Base-by-base conservation (phyloP, 306 rosid genomes). In the Glycine latifolia region DNA sequence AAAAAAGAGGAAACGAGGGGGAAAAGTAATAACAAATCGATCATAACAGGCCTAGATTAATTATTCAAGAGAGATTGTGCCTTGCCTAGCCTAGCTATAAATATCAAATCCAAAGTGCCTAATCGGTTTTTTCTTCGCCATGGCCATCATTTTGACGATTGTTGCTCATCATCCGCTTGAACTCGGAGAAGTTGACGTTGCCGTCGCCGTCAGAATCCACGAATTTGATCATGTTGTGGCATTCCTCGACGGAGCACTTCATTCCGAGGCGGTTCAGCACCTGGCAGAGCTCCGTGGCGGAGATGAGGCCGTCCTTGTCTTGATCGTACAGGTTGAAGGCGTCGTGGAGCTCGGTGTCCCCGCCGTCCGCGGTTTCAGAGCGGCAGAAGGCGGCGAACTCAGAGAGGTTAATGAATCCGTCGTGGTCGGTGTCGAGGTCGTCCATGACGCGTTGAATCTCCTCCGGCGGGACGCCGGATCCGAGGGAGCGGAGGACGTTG, bases 141-240 rank as follows among this genome's bases (percentile, higher is more conserved):
- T 85, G 71, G 59, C 67, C 76, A 10, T 39, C 5, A 41, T 81
- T 68, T 3, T 16, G 14, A 1, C 46, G 14, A 5, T 84, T 83
- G 84, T 77, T 79, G 76, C 54, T 85, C 99, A 93, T 96, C 99
- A 96, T 96, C 85, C 75, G 67, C 89, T 80, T 79, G 80, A 96
- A 96, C 86, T 96, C 99, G 3, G 85, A 89, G 83, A 92, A 96
- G 77, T 89, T 92, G 43, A 96, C 99, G 77, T 89, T 84, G 3
- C 92, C 97, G 35, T 96, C 99, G 44, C 94, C 97, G 59, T 93
- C 98, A 8, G 91, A 84, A 50, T 96, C 99, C 0, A 96, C 97
- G 56, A 95, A 83, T 67, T 61, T 37, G 84, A 96, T 93, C 99
- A 96, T 96, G 4, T 72, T 82, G 73, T 75, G 55, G 37, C 99